phyloP scores from a whole-genome alignment of 495 filamentous ascomycete genomes.

The Sordaria brevicollis region DNA sequence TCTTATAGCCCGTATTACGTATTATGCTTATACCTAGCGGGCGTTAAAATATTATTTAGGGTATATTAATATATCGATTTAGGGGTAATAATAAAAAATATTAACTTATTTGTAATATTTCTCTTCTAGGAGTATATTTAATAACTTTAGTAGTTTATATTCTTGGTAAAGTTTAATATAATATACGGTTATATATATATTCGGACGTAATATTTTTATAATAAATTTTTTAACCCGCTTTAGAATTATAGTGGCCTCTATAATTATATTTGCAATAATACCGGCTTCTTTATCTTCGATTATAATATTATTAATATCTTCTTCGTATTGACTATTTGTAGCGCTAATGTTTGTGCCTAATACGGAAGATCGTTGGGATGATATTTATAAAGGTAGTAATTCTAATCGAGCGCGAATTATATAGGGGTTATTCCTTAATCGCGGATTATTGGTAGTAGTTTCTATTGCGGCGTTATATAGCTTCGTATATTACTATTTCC shows the following conservation, averaged over 20 bases:
- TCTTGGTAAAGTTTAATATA: background rate
- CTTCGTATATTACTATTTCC: background rate
- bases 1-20: no score
- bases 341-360: background rate
- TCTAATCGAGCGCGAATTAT: background rate
- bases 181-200: background rate
- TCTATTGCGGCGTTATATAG: background rate
- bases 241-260: background rate
- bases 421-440: background rate
- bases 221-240: no score
- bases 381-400: background rate
- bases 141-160: background rate
- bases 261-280: no score
- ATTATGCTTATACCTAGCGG: no score
- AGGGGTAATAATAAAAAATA: no score
- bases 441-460: background rate
- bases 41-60: no score
- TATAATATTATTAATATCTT: background rate
- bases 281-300: background rate
- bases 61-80: no score
- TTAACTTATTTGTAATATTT: background rate
- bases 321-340: background rate
- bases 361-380: background rate
- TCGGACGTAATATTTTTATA: background rate
- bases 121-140: no score